Evolutionary conservation across 805 yeast species (phyloP), one percentile per base, ranked within the genome.

Genomic region (Yarrowia keelungensis): DNA sequence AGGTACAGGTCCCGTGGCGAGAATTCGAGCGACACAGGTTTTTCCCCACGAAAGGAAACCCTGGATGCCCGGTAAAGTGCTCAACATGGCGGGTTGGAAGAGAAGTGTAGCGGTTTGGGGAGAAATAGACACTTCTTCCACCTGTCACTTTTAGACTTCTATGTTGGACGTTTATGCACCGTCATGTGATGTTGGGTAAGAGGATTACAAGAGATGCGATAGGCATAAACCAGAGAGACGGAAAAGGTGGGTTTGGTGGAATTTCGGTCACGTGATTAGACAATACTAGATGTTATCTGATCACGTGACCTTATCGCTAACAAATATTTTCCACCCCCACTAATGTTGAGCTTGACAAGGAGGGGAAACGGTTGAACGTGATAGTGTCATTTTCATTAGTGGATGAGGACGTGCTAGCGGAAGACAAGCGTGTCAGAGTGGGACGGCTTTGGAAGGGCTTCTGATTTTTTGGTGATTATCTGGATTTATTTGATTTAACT

Each of bases 1-100:
- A 1, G 99, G 99, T 2, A 90, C 86, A 1, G 91, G 91, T 0
- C 97, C 97, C 1, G 96, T 85, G 65, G 81, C 79, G 73, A 82
- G 26, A 70, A 81, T 46, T 72, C 78, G 54, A 80, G 83, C 71
- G 80, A 72, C 66, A 68, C 73, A 65, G 47, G 75, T 74, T 49
- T 74, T 72, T 14, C 72, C 69, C 50, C 74, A 73, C n/a, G 73
- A 66, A 39, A 43, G 16, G 5, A 71, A 71, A 45, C 74, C 73
- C 45, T 71, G 73, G 32, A 64, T 39, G n/a, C 70, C 65, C 10
- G 78, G 75, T 66, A 75, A 71, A 15, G 58, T 62, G 47, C 67
- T 59, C 51, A 59, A 22, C 65, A 59, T 59, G 65, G 32, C 32
- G 4, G 32, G 32, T 12, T 36, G 32, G 35, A 32, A 9, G 42